phyloP scores from a whole-genome alignment of 768 basidiomycete genomes.

The Boletus rubropictus region DNA sequence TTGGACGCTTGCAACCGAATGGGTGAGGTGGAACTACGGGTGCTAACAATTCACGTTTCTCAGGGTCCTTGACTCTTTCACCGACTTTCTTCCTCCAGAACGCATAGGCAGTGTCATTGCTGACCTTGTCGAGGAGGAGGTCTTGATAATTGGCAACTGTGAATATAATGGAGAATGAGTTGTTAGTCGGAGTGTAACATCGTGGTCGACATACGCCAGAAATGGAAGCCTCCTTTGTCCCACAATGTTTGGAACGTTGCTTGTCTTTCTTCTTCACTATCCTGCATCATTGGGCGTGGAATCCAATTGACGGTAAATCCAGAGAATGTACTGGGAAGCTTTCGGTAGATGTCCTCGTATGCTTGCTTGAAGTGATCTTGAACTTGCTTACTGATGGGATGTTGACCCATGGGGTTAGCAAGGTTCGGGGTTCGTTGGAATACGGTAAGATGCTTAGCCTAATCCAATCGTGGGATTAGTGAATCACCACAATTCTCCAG shows the following conservation, averaged over 20 bases:
- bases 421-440: constrained; percentile 19
- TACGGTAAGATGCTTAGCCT: constrained; percentile 7
- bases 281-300: constrained; percentile 5
- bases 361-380: constrained; percentile 11
- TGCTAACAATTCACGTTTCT: background rate
- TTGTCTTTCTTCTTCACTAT: constrained; percentile 8
- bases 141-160: constrained; percentile 9
- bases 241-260: constrained; percentile 6
- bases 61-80: background rate
- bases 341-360: constrained; percentile 6
- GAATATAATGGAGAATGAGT: background rate
- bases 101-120: constrained; percentile 1
- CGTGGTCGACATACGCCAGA: constrained; percentile 12
- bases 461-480: background rate
- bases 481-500: background rate
- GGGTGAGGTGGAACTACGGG: background rate
- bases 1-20: background rate
- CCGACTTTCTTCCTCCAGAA: constrained; percentile 13
- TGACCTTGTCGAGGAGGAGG: background rate
- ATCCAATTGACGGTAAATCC: constrained; percentile 1
- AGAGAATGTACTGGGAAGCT: background rate
- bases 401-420: constrained; percentile 8
- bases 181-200: too few species aligned
- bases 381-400: constrained; percentile 2
- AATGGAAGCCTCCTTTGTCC: constrained; percentile 8